Evolutionary conservation across 495 filamentous ascomycete species (phyloP).

Genomic region (Penicillium samsonianum): DNA sequence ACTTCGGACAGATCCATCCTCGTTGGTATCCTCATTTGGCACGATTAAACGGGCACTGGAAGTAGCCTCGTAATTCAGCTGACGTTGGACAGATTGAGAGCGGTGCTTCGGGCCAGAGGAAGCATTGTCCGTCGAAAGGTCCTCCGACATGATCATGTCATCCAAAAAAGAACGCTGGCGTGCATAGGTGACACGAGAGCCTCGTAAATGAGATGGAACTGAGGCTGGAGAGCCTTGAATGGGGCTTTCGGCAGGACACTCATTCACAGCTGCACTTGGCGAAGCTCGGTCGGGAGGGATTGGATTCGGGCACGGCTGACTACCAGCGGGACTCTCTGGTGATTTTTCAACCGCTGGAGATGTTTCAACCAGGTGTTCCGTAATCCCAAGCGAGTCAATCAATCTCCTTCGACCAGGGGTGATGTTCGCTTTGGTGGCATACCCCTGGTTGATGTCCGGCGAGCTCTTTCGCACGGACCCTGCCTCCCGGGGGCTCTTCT

Average conservation of each 20-base stretch:
- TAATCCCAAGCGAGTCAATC: constrained; percentile 37
- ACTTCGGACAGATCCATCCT: constrained; percentile 65
- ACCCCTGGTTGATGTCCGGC: background rate
- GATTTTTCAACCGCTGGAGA: constrained; percentile 5
- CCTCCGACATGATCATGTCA: constrained; percentile 35
- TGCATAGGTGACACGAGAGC: constrained; percentile 62
- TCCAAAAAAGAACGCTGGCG: constrained; percentile 60
- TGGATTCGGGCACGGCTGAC: constrained; percentile 14
- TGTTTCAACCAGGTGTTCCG: background rate
- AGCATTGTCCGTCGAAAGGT: constrained; percentile 8
- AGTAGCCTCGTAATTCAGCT: constrained; percentile 7
- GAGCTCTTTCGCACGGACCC: background rate
- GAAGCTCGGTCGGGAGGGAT: constrained; percentile 11
- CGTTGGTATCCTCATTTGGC: constrained; percentile 54
- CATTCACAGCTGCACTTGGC: constrained; percentile 1
- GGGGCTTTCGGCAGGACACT: constrained; percentile 12
- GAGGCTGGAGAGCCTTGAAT: constrained; percentile 19
- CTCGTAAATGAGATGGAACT: constrained; percentile 27
- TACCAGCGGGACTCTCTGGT: constrained; percentile 8
- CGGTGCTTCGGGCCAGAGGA: constrained; percentile 7
- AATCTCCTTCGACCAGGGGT: constrained; percentile 35
- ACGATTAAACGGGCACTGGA: constrained; percentile 21
- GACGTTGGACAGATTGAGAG: constrained; percentile 12
- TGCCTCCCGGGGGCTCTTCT: background rate
- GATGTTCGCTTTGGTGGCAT: constrained; percentile 7